These are phyloP conservation scores for Mycena sanguinolenta DNA, from an alignment of 768 basidiomycete species.

Conservation along the genomic window DNA sequence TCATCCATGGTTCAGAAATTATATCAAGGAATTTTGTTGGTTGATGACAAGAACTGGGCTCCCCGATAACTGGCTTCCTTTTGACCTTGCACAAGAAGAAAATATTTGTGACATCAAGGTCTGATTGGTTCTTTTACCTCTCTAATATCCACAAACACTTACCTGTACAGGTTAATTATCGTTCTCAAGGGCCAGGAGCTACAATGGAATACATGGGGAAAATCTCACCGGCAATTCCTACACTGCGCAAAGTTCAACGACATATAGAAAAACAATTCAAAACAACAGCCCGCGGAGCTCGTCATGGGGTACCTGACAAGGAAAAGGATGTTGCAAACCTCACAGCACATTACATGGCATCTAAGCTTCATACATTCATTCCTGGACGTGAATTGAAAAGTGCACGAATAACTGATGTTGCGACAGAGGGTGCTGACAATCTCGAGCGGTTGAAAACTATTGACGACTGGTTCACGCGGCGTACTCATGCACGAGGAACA, in stretches of 20 bases:
- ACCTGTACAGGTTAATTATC: slow-evolving; percentile 16
- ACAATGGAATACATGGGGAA: slow-evolving; percentile 36
- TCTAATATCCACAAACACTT: background rate
- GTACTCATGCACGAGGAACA: too few relatives aligned
- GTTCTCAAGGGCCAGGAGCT: slow-evolving; percentile 34
- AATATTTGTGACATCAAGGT: slow-evolving; percentile 38
- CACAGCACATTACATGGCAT: slow-evolving; percentile 13
- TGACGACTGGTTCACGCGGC: too few relatives aligned
- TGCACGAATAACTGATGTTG: too few relatives aligned
- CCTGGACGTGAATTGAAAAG: too few relatives aligned
- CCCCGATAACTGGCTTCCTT: slow-evolving; percentile 13
- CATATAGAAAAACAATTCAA: slow-evolving; percentile 39
- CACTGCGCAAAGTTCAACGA: slow-evolving; percentile 28
- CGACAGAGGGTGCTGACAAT: too few relatives aligned
- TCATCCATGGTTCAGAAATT: too few relatives aligned
- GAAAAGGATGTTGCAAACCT: slow-evolving; percentile 32
- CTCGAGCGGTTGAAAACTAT: too few relatives aligned
- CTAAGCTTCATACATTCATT: slow-evolving; percentile 27
- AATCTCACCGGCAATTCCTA: slow-evolving; percentile 38
- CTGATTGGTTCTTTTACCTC: background rate
- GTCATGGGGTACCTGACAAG: slow-evolving; percentile 33
- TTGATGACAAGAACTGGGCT: slow-evolving; percentile 20
- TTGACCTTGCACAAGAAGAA: slow-evolving; percentile 35
- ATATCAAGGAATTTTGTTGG: slow-evolving; percentile 33
- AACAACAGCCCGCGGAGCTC: slow-evolving; percentile 21